phyloP scores from a whole-genome alignment of 345 rosid genomes.

The Pistacia atlantica region DNA sequence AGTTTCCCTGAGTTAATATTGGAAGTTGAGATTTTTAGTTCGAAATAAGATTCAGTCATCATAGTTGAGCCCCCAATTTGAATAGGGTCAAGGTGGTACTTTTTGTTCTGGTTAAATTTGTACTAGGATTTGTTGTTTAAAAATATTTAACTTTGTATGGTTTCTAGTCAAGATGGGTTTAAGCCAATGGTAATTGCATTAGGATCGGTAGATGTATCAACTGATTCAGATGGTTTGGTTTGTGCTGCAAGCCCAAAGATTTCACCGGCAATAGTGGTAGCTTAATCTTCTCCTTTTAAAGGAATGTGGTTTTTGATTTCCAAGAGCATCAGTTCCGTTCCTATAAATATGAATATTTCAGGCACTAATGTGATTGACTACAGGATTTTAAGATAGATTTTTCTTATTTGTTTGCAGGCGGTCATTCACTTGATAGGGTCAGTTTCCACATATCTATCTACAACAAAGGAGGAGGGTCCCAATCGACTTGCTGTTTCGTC shows the following conservation, averaged over 20 bases:
- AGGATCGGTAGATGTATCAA: background rate
- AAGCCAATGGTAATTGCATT: background rate
- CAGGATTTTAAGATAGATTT: background rate
- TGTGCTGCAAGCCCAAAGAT: background rate
- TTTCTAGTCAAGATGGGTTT: background rate
- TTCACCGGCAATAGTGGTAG: background rate
- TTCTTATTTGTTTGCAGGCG: constrained; percentile 33
- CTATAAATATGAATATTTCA: too few species aligned
- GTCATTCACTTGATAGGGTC: constrained; percentile 30
- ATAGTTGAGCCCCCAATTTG: too few species aligned
- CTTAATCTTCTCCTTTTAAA: too few species aligned
- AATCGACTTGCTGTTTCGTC: constrained; percentile 22
- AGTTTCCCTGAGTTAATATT: background rate
- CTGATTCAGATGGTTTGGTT: background rate
- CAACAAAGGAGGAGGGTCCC: constrained; percentile 15
- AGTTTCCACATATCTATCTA: background rate
- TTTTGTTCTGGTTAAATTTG: background rate
- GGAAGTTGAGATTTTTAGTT: background rate
- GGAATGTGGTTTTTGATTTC: too few species aligned
- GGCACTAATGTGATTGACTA: background rate
- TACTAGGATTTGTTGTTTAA: too few species aligned
- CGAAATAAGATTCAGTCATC: background rate
- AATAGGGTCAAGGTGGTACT: too few species aligned
- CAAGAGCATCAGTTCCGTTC: too few species aligned
- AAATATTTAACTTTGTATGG: too few species aligned